Conservation (phyloP, 495 filamentous ascomycete species). For the Cercophora newfieldiana region DNA sequence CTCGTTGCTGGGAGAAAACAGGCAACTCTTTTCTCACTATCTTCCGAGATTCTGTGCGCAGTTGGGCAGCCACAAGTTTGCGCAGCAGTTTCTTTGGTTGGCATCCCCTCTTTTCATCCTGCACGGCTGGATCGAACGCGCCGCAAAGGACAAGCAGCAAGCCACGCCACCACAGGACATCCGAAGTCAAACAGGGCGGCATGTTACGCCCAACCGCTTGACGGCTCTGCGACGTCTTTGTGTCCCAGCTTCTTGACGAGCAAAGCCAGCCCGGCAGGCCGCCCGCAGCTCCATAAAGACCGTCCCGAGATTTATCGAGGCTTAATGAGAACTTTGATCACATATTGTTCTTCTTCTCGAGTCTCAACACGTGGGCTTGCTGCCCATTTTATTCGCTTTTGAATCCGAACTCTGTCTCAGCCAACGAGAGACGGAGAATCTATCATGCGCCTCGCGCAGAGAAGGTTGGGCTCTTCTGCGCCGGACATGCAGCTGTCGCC, state of each 20-base stretch:
- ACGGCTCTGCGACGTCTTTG: not conserved
- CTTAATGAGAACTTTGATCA: not conserved
- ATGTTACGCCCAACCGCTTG: not conserved
- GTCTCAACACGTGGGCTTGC: not conserved
- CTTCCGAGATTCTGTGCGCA: not conserved
- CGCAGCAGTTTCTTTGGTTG: not conserved
- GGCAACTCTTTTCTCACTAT: not conserved
- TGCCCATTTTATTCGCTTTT: not conserved
- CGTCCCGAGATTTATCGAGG: not conserved
- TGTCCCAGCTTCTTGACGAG: not conserved
- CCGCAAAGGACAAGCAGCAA: too few species aligned
- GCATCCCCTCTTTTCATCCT: not conserved
- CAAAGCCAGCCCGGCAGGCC: not conserved
- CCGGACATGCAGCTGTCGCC: conserved; percentile 1
- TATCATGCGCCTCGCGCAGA: not conserved
- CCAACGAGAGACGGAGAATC: not conserved
- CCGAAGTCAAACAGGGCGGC: conserved; percentile 4
- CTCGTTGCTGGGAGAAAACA: not conserved
- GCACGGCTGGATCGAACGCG: not conserved
- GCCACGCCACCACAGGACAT: too few species aligned
- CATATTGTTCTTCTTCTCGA: not conserved
- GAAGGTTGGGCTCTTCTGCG: not conserved
- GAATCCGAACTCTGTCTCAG: not conserved
- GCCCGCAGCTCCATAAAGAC: not conserved
- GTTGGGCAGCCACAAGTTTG: not conserved